These are phyloP conservation scores for Selaginella moellendorffii DNA, from an alignment of 75 land plant species.

Conservation along the genomic window DNA sequence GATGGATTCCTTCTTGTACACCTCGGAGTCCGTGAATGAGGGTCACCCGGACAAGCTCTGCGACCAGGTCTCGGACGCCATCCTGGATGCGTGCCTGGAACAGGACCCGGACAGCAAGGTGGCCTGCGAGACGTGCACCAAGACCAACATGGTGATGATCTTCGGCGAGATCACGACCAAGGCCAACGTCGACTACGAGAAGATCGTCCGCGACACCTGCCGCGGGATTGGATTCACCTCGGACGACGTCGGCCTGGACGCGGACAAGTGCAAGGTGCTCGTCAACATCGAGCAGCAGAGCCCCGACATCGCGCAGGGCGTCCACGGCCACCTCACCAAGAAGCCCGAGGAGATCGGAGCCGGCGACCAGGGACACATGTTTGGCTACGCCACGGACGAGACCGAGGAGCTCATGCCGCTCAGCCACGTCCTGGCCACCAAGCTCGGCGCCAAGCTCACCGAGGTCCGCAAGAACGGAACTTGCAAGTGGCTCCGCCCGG, in stretches of 20 bases:
- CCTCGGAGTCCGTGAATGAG: constrained; percentile 14
- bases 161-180: constrained; percentile 45
- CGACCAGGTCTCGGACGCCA: constrained; percentile 28
- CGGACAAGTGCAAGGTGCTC: constrained; percentile 45
- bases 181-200: constrained; percentile 34
- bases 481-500: constrained; percentile 48
- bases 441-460: constrained; percentile 52
- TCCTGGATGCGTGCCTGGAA: constrained; percentile 20
- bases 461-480: constrained; percentile 54
- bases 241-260: constrained; percentile 46
- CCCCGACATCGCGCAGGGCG: constrained; percentile 58
- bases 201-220: constrained; percentile 39
- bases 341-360: constrained; percentile 60
- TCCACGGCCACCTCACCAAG: constrained; percentile 57
- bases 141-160: constrained; percentile 42
- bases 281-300: constrained; percentile 54
- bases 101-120: constrained; percentile 50
- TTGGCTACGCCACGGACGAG: constrained; percentile 55
- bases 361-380: constrained; percentile 62
- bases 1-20: constrained; percentile 12
- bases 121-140: constrained; percentile 11
- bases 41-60: constrained; percentile 22
- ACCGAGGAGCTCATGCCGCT: constrained; percentile 61
- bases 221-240: constrained; percentile 45
- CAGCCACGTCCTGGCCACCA: constrained; percentile 57